phyloP scores from a whole-genome alignment of 805 yeast species.

The Saccharomycopsis guyanensis region DNA sequence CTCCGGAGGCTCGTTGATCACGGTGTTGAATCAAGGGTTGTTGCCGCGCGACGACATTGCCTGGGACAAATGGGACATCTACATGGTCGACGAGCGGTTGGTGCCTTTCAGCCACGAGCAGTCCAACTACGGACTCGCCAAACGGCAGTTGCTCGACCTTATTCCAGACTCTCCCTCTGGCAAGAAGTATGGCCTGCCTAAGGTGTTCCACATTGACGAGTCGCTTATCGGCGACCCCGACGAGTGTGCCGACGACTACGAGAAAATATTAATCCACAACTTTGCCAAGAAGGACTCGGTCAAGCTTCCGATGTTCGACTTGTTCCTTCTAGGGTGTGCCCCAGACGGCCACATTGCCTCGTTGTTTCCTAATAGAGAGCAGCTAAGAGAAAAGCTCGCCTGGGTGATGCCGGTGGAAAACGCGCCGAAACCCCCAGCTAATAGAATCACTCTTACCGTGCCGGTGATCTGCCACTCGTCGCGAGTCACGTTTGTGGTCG shows the following conservation, averaged over 20 bases:
- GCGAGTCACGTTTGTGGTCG: constrained; percentile 89
- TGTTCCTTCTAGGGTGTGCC: constrained; percentile 90
- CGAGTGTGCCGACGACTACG: constrained; percentile 92
- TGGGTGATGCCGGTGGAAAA: constrained; percentile 93
- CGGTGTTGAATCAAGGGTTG: constrained; percentile 81
- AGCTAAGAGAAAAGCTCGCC: constrained; percentile 80
- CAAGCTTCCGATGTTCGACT: constrained; percentile 89
- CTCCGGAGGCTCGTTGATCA: constrained; percentile 87
- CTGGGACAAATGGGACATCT: constrained; percentile 76
- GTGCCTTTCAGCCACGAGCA: constrained; percentile 78
- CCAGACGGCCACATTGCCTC: constrained; percentile 98
- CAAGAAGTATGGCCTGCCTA: constrained; percentile 43
- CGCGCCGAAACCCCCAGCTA: constrained; percentile 83
- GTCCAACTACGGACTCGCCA: constrained; percentile 79
- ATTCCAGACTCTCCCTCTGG: constrained; percentile 36
- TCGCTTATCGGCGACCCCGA: constrained; percentile 67
- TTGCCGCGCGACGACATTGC: constrained; percentile 66
- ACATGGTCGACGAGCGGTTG: constrained; percentile 84
- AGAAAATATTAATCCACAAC: constrained; percentile 73
- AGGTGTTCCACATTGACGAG: constrained; percentile 78
- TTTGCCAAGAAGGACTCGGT: constrained; percentile 97
- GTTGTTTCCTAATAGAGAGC: constrained; percentile 88
- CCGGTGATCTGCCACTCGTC: constrained; percentile 94
- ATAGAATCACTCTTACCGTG: constrained; percentile 81
- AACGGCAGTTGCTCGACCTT: constrained; percentile 68